These are phyloP conservation scores for Daldinia eschscholtzii DNA, from an alignment of 2,329 filamentous ascomycete species.

Conservation along the genomic window DNA sequence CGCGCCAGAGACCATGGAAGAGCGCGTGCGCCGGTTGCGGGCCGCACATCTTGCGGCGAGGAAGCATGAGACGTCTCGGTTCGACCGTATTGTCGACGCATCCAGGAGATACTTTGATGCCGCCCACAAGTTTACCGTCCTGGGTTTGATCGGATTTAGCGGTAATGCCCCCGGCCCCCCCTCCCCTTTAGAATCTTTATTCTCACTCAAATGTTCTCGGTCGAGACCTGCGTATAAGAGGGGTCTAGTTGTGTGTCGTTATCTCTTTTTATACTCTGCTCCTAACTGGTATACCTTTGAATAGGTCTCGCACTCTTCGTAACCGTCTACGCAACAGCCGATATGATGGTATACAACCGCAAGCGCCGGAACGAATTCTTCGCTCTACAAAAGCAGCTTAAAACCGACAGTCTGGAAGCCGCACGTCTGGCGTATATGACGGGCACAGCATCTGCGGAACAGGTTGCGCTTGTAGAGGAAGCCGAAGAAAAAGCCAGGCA, in stretches of 20 bases:
- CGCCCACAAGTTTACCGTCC: conserved; percentile 67
- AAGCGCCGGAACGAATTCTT: conserved; percentile 70
- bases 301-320: conserved; percentile 67
- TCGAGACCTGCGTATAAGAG: neutral
- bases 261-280: neutral
- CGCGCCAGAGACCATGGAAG: conserved; percentile 72
- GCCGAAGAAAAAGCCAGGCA: conserved; percentile 63
- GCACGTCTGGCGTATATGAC: conserved; percentile 72
- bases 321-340: conserved; percentile 70
- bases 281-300: conserved; percentile 3
- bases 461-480: conserved; percentile 69
- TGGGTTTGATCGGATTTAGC: conserved; percentile 68
- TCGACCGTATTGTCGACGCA: conserved; percentile 63
- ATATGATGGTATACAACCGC: conserved; percentile 72
- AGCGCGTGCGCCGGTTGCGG: conserved; percentile 76
- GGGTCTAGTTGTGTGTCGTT: neutral
- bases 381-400: conserved; percentile 66
- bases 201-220: neutral
- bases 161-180: conserved; percentile 57
- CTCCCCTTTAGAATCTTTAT: neutral
- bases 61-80: conserved; percentile 66
- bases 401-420: conserved; percentile 66
- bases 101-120: conserved; percentile 67
- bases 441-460: conserved; percentile 67
- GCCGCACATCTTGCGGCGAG: conserved; percentile 76